These are phyloP conservation scores for Syzygium aqueum DNA, from an alignment of 345 rosid genomes.

Conservation along the genomic window DNA sequence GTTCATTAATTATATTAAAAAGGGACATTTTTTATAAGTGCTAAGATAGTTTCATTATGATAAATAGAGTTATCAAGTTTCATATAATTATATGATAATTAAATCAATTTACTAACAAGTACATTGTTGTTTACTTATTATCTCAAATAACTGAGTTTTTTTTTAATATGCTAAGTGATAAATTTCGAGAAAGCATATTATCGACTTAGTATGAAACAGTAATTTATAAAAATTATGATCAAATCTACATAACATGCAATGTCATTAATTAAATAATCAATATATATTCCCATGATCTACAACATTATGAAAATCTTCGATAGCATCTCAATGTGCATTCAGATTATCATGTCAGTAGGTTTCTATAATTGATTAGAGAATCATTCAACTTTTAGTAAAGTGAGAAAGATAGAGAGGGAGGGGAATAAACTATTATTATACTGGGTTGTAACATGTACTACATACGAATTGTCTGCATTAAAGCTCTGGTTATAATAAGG, in stretches of 20 bases:
- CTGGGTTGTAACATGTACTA: not conserved
- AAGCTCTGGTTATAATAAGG: not conserved
- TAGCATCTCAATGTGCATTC: not conserved
- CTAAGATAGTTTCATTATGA: not conserved
- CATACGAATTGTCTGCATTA: not conserved
- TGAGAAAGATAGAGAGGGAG: not conserved
- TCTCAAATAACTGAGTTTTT: not conserved
- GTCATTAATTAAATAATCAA: not conserved
- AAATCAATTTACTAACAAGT: not conserved
- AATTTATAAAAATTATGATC: not conserved
- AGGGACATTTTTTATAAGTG: not conserved
- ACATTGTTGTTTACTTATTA: not conserved
- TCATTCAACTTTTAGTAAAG: not conserved
- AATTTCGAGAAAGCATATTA: not conserved
- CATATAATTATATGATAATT: not conserved
- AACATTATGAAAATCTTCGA: not conserved
- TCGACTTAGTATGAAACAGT: not conserved
- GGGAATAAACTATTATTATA: not conserved
- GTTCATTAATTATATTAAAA: not conserved
- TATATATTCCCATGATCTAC: not conserved
- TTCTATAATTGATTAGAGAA: not conserved
- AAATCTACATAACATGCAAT: not conserved
- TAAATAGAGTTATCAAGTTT: not conserved
- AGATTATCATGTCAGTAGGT: not conserved
- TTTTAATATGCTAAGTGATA: not conserved